These are phyloP conservation scores for Xerocomus spinulosus DNA, from an alignment of 768 basidiomycete species.

Conservation along the genomic window DNA sequence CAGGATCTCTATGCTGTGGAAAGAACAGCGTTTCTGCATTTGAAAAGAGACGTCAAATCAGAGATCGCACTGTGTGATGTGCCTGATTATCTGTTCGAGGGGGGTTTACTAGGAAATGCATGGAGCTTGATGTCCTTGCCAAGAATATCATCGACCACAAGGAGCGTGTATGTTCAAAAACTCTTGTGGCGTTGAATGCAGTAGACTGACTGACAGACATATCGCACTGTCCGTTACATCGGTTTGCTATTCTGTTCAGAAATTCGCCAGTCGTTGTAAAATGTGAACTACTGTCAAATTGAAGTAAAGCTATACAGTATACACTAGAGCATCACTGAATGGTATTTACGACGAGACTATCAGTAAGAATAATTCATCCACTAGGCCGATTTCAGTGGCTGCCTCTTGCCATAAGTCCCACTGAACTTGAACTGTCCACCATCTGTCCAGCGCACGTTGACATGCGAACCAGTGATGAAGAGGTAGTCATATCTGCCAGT, in stretches of 20 bases:
- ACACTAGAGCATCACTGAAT: background rate
- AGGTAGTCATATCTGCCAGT: constrained; percentile 36
- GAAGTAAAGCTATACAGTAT: background rate
- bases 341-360: background rate
- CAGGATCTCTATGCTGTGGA: too few relatives aligned
- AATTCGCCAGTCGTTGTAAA: constrained; percentile 33
- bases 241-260: constrained; percentile 33
- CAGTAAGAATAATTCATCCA: background rate
- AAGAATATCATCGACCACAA: constrained; percentile 41
- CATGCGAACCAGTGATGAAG: constrained; percentile 36
- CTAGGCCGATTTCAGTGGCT: background rate
- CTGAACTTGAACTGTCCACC: constrained; percentile 57
- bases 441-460: constrained; percentile 44
- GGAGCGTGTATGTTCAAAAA: constrained; percentile 50
- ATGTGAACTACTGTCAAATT: constrained; percentile 11
- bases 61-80: constrained; percentile 45
- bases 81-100: constrained; percentile 52
- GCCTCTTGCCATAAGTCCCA: constrained; percentile 39
- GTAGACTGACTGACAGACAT: too few relatives aligned
- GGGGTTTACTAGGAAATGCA: constrained; percentile 51
- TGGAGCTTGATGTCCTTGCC: constrained; percentile 46
- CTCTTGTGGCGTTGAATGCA: too few relatives aligned
- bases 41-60: constrained; percentile 53
- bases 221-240: too few relatives aligned
- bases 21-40: constrained; percentile 66